These are phyloP conservation scores for Dipodascus albidus DNA, from an alignment of 805 yeast species.

Conservation along the genomic window DNA sequence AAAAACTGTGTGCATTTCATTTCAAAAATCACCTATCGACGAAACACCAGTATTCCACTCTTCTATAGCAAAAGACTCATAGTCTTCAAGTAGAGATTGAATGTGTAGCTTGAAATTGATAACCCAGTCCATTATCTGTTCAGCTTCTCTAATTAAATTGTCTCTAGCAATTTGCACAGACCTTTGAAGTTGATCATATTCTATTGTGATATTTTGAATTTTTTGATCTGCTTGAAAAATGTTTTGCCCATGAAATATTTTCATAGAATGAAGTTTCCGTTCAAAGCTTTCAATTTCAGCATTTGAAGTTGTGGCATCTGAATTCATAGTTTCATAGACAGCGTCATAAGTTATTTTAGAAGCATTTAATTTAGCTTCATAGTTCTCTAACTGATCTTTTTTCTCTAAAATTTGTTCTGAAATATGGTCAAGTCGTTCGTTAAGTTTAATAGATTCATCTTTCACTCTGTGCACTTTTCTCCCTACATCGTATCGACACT, in stretches of 20 bases:
- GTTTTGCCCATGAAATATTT: slow-evolving; percentile 39
- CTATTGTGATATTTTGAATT: slow-evolving; percentile 40
- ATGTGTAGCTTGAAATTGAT: slow-evolving; percentile 56
- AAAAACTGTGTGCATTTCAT: too few relatives aligned
- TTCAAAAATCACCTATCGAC: too few relatives aligned
- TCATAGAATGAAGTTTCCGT: slow-evolving; percentile 41
- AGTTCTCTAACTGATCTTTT: slow-evolving; percentile 42
- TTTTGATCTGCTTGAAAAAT: slow-evolving; percentile 37
- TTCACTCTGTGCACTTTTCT: slow-evolving; percentile 37
- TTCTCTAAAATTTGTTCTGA: slow-evolving; percentile 46
- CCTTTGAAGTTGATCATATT: slow-evolving; percentile 38
- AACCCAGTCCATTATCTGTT: slow-evolving; percentile 45
- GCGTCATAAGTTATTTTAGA: slow-evolving; percentile 45
- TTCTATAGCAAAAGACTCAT: slow-evolving; percentile 27
- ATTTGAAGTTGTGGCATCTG: slow-evolving; percentile 41
- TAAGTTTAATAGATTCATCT: slow-evolving; percentile 45
- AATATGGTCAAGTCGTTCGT: slow-evolving; percentile 46
- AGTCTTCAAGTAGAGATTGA: slow-evolving; percentile 51
- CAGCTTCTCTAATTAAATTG: slow-evolving; percentile 40
- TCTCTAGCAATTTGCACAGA: slow-evolving; percentile 36
- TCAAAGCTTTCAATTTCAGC: slow-evolving; percentile 57
- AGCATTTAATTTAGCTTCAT: slow-evolving; percentile 45
- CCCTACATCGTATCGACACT: slow-evolving; percentile 37
- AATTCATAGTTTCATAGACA: slow-evolving; percentile 40
- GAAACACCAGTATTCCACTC: neutral